Evolutionary conservation across 1,284 basidiomycete genomes (phyloP), one percentile per base, ranked within the genome.

Genomic region (Ceratobasidium sp.): DNA sequence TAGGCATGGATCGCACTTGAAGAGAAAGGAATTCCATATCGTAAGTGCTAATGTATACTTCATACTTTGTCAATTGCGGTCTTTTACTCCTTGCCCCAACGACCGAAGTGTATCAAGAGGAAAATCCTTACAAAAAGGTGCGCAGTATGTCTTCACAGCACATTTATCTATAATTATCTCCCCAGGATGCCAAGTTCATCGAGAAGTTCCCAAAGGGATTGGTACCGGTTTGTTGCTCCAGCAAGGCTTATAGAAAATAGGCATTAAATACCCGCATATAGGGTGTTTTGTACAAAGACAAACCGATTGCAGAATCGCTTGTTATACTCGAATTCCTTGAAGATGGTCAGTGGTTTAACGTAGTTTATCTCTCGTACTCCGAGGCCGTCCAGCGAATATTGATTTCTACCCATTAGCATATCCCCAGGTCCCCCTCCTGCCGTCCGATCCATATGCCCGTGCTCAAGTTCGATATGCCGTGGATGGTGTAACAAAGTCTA

Each of bases 241-340:
- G 12, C 30, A 46, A 35, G 7, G 23, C 38, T 12, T 33, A n/a
- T 20, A 57, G 23, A 16, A 57, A 8, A 33, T 30, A n/a, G 38
- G 20, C 2, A 23, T n/a, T 55, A 30, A 64, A 14, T 66, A 41
- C 27, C 23, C 33, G 55, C 62, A 48, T 67, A 33, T 50, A 77
- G 74, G 74, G 74, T 1, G 55, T 60, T n/a, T 38, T 77, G 16
- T 59, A 77, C 30, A 57, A 68, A 68, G 74, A 65, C 14, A 68
- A 77, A 35, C 74, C 74, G 16, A 68, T 77, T 59, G 74, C 64
- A 20, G 74, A 77, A 59, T 77, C 74, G 12, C 64, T 77, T n/a
- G 74, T 77, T 14, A 77, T 77, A 48, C 74, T 77, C 18, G 74
- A 77, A 59, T 77, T 77, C 65, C 64, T 77, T 3, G 74, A 77